Percentiles rank a stretch among this genome's conserved stretches.
phyloP scores from a whole-genome alignment of 78 protist species.

The Trichosphaerium sp. region DNA sequence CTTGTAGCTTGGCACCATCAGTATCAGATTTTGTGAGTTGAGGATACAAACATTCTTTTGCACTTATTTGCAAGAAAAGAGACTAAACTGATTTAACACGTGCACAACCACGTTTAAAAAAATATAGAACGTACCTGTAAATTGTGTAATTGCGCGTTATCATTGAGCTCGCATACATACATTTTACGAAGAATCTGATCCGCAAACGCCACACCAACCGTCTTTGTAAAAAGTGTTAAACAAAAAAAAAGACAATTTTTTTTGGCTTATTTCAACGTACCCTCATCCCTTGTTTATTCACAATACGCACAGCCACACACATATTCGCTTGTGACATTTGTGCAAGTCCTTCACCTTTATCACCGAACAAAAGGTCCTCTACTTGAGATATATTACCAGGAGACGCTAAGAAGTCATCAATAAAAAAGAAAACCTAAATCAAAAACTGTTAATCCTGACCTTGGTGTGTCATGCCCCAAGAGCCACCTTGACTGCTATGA shows the following conservation, averaged over 20 bases:
- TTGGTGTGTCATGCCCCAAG: too few species aligned
- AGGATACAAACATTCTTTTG: conserved; percentile 50
- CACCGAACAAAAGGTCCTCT: background rate
- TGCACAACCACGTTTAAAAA: background rate
- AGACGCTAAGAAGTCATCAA: too few species aligned
- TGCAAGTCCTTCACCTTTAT: background rate
- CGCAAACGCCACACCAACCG: conserved; percentile 15
- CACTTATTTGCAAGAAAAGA: conserved; percentile 22
- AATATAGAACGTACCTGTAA: conserved; percentile 3
- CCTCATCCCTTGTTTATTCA: too few species aligned
- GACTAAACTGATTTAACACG: background rate
- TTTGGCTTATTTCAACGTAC: too few species aligned
- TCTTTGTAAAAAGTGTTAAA: background rate
- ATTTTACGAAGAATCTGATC: background rate
- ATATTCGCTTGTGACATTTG: background rate
- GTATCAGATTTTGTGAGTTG: too few species aligned
- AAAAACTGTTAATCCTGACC: too few species aligned
- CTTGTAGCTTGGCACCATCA: too few species aligned
- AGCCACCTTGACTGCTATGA: too few species aligned
- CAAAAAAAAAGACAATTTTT: background rate
- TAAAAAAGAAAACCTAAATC: too few species aligned
- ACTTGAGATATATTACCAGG: too few species aligned
- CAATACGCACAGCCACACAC: background rate
- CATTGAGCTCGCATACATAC: conserved; percentile 22
- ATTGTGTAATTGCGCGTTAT: conserved; percentile 44